A percentile compares a stretch with the other conserved stretches of the same genome.
phyloP scores from a whole-genome alignment of 2,329 filamentous ascomycete species.

The Epichloe gansuensis region DNA sequence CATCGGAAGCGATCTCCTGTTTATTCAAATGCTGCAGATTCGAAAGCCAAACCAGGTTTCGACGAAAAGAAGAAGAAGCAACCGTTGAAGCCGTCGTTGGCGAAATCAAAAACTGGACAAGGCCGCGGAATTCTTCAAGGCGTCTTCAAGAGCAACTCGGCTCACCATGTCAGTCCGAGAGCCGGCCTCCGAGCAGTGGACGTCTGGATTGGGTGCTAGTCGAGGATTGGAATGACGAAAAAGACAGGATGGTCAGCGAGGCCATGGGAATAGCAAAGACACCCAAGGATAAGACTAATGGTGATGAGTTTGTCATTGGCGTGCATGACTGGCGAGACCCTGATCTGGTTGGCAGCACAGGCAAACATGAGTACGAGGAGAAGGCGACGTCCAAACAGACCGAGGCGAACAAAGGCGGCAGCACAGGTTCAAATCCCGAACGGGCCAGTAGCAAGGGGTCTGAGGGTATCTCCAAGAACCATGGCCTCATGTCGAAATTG shows the following conservation, averaged over 20 bases:
- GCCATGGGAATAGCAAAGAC: slow-evolving; percentile 19
- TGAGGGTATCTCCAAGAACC: slow-evolving; percentile 25
- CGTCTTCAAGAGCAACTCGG: slow-evolving; percentile 12
- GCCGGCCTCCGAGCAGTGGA: slow-evolving; percentile 59
- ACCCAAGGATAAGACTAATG: slow-evolving; percentile 3
- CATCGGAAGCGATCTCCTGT: slow-evolving; percentile 16
- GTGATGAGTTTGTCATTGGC: slow-evolving; percentile 60
- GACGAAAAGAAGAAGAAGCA: slow-evolving; percentile 14
- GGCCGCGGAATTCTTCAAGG: not conserved
- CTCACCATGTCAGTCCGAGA: slow-evolving; percentile 30
- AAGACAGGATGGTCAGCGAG: slow-evolving; percentile 30
- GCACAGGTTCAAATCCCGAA: not conserved
- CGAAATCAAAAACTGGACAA: slow-evolving; percentile 7
- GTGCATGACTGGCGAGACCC: slow-evolving; percentile 80
- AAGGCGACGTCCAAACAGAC: not conserved
- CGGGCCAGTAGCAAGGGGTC: not conserved
- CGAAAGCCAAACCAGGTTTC: slow-evolving; percentile 16
- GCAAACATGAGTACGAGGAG: slow-evolving; percentile 4
- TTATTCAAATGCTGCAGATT: slow-evolving; percentile 19
- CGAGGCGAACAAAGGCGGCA: not conserved
- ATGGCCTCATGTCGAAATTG: slow-evolving; percentile 34
- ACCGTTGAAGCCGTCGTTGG: slow-evolving; percentile 11
- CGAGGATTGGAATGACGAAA: slow-evolving; percentile 52
- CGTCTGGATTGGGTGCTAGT: slow-evolving; percentile 62
- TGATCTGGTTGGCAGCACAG: slow-evolving; percentile 28